These are phyloP conservation scores for Mucor ambiguus DNA, from an alignment of 371 early-diverging fungal genomes.

Conservation along the genomic window DNA sequence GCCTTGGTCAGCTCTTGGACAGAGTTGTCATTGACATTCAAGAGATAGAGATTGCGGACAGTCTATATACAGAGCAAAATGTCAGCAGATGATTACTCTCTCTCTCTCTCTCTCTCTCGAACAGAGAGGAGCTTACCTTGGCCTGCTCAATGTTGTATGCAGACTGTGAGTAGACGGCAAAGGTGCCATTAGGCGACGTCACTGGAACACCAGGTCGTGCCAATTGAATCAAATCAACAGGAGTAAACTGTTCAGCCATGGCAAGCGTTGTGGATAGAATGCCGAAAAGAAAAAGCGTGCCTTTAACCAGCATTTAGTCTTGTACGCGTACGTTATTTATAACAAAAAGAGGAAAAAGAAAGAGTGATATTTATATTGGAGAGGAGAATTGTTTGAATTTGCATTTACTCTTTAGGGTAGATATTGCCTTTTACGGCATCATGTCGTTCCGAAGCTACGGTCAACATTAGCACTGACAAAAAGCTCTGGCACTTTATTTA, in stretches of 20 bases:
- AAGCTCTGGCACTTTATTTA: no score
- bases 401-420: background rate
- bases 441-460: background rate
- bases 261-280: background rate
- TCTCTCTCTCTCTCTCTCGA: background rate
- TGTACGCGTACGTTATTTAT: background rate
- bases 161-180: conserved; percentile 57
- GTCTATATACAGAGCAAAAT: conserved; percentile 34
- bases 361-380: background rate
- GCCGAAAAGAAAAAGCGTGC: conserved; percentile 13
- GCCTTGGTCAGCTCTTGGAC: conserved; percentile 46
- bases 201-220: conserved; percentile 51
- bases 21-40: conserved; percentile 33
- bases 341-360: background rate
- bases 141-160: conserved; percentile 47
- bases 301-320: conserved; percentile 17
- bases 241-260: conserved; percentile 36
- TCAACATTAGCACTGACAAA: no score
- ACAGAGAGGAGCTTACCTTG: conserved; percentile 38
- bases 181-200: conserved; percentile 49
- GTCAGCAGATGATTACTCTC: background rate
- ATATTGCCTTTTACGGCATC: background rate
- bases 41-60: conserved; percentile 45
- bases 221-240: conserved; percentile 54
- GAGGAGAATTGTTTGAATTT: background rate